Conservation (phyloP, 768 basidiomycete genomes). For the Tephrocybe sp. region DNA sequence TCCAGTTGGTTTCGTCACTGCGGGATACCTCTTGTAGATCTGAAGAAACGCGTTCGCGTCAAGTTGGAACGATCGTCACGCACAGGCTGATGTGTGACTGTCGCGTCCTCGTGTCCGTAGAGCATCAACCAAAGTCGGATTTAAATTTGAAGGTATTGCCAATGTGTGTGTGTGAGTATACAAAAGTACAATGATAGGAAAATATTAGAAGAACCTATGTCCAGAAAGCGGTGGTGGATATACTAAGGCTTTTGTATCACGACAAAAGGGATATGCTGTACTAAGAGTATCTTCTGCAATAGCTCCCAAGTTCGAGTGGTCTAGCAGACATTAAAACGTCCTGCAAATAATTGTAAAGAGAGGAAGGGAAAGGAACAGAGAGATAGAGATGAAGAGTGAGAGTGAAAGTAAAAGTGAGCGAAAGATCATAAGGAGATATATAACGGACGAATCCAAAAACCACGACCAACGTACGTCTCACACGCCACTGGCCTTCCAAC, state of each 20-base stretch:
- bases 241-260: constrained; percentile 14
- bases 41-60: no score
- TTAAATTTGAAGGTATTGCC: constrained; percentile 9
- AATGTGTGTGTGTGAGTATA: constrained; percentile 22
- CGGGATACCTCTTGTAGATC: no score
- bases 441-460: constrained; percentile 11
- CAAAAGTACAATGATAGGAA: constrained; percentile 20
- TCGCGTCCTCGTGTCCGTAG: no score
- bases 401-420: constrained; percentile 2
- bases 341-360: constrained; percentile 1
- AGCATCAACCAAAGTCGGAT: no score
- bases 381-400: constrained; percentile 7
- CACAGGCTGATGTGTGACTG: no score
- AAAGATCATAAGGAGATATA: constrained; percentile 6
- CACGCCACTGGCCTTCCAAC: constrained; percentile 47
- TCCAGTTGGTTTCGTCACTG: no score
- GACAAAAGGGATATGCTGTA: constrained; percentile 12
- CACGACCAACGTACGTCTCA: constrained; percentile 14
- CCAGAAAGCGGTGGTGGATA: constrained; percentile 17
- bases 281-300: constrained; percentile 13
- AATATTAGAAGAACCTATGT: constrained; percentile 18
- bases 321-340: constrained; percentile 1
- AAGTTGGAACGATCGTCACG: no score
- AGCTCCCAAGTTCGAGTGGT: background rate
- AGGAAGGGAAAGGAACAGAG: background rate